A percentile compares a stretch with the other conserved stretches of the same genome.
Conservation (phyloP, 805 yeast genomes). For the Nakazawaea ambrosiae region DNA sequence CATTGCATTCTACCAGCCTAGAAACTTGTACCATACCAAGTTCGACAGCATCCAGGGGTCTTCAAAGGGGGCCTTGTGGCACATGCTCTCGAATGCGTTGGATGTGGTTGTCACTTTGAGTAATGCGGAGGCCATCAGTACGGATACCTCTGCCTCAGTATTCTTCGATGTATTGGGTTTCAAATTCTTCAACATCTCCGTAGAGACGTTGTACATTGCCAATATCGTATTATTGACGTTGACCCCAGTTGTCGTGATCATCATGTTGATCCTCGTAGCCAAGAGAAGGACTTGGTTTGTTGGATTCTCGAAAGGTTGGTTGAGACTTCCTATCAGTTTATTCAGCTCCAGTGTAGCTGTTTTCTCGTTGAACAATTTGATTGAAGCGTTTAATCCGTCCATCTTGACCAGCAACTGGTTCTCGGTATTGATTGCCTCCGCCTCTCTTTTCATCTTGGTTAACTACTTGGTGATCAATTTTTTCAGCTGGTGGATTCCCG, state of each 20-base stretch:
- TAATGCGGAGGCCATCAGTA: conserved; percentile 25
- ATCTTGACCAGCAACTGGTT: conserved; percentile 44
- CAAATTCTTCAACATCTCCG: conserved; percentile 47
- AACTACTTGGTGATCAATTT: conserved; percentile 53
- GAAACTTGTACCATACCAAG: conserved; percentile 76
- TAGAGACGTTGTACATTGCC: conserved; percentile 38
- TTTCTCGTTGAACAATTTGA: conserved; percentile 28
- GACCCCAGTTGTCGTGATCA: conserved; percentile 46
- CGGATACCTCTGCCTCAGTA: conserved; percentile 38
- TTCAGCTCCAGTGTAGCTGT: conserved; percentile 34
- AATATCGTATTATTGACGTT: conserved; percentile 46
- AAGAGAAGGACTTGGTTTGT: conserved; percentile 43
- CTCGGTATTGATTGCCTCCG: conserved; percentile 41
- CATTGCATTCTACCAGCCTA: conserved; percentile 81
- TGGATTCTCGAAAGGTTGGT: conserved; percentile 32
- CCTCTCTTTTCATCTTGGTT: conserved; percentile 40
- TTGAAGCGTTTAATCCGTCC: conserved; percentile 37
- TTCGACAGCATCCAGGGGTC: conserved; percentile 63
- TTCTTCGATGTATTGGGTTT: conserved; percentile 59
- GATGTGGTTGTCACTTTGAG: conserved; percentile 49
- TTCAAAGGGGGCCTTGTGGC: conserved; percentile 67
- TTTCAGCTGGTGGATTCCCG: conserved; percentile 35
- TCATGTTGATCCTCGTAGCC: conserved; percentile 38
- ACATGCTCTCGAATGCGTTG: conserved; percentile 69
- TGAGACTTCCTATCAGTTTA: conserved; percentile 57